A percentile compares a stretch with the other conserved stretches of the same genome.
These are phyloP conservation scores for Yamadazyma mexicana DNA, from an alignment of 1,139 yeast genomes.

Conservation along the genomic window DNA sequence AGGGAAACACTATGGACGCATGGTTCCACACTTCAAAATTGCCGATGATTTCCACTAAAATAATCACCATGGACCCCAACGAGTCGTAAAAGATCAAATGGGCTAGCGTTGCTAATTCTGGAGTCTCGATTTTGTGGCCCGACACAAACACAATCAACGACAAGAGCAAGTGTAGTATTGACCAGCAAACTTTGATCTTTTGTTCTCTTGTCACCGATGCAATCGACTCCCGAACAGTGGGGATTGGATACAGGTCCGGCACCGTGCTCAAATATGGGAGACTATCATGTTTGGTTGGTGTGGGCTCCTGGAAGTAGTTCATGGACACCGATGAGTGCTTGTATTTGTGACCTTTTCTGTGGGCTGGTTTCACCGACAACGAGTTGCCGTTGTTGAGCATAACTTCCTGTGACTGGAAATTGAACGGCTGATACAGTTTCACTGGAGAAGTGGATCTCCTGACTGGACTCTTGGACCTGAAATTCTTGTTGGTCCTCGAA, in stretches of 20 bases:
- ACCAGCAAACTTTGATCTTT: constrained; percentile 60
- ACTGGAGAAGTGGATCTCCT: constrained; percentile 30
- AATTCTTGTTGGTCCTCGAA: constrained; percentile 25
- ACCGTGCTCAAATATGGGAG: constrained; percentile 55
- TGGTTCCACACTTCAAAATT: constrained; percentile 91
- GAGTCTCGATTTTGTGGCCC: constrained; percentile 57
- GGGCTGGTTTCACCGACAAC: constrained; percentile 54
- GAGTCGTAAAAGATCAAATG: constrained; percentile 88
- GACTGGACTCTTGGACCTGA: constrained; percentile 34
- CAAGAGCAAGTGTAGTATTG: constrained; percentile 58
- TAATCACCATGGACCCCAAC: constrained; percentile 69
- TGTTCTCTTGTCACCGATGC: constrained; percentile 57
- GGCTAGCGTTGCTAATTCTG: constrained; percentile 75
- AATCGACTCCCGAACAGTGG: constrained; percentile 63
- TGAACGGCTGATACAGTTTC: constrained; percentile 40
- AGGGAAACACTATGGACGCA: constrained; percentile 83
- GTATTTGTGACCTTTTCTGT: constrained; percentile 91
- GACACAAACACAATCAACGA: constrained; percentile 59
- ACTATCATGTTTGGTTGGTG: constrained; percentile 31
- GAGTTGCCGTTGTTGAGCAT: constrained; percentile 30
- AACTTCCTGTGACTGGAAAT: constrained; percentile 46
- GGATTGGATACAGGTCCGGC: constrained; percentile 81
- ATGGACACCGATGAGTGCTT: constrained; percentile 96
- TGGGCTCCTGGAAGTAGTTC: constrained; percentile 94
- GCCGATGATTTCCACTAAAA: constrained; percentile 74